phyloP scores from a whole-genome alignment of 164 flowering plant genomes.

The Pachysandra terminalis region DNA sequence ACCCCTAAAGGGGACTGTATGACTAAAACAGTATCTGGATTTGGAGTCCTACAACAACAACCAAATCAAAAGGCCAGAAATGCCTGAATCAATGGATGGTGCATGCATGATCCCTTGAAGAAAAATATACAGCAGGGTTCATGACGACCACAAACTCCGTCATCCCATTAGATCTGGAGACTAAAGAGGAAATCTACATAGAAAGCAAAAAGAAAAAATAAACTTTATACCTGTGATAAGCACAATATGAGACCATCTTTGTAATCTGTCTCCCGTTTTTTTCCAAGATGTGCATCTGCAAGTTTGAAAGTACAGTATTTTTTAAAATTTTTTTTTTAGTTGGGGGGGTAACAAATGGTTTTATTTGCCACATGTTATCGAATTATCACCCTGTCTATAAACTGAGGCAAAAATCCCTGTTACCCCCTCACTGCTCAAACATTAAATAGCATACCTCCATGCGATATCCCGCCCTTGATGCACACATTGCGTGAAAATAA shows the following conservation, averaged over 20 bases:
- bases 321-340: too few species aligned
- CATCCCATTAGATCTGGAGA: not conserved
- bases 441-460: constrained; percentile 72
- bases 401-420: too few species aligned
- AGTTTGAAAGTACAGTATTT: constrained; percentile 10
- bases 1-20: constrained; percentile 74
- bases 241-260: constrained; percentile 88
- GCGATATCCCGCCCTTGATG: constrained; percentile 95
- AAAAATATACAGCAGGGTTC: not conserved
- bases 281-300: constrained; percentile 82
- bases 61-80: not conserved
- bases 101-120: not conserved
- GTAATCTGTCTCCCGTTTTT: constrained; percentile 79
- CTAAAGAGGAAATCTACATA: not conserved
- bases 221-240: constrained; percentile 67
- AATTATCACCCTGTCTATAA: too few species aligned
- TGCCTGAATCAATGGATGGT: not conserved
- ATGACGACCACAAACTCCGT: not conserved
- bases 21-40: constrained; percentile 76
- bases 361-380: too few species aligned
- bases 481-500: constrained; percentile 95
- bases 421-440: not conserved
- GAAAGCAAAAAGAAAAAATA: not conserved
- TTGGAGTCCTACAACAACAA: constrained; percentile 70
- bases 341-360: too few species aligned